phyloP scores from a whole-genome alignment of 176 grass and related monocot genomes.

The sorghum (Sorghum bicolor) region Sorghum_bicolor_NCBIv3 NC_012872.2:65747001-65747500 shows the following conservation, averaged over 20 bases:
- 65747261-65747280: conserved; percentile 84
- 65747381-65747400: background rate
- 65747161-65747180: background rate
- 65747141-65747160: conserved; percentile 63
- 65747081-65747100: conserved; percentile 83
- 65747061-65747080: conserved; percentile 98
- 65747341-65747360: conserved; percentile 75
- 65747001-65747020: background rate
- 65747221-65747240: background rate
- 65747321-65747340: conserved; percentile 87
- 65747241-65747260: too few relatives aligned
- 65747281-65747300: conserved; percentile 67
- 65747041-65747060: conserved; percentile 31
- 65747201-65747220: background rate
- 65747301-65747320: conserved; percentile 90
- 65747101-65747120: conserved; percentile 87
- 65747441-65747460: conserved; percentile 2
- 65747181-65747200: background rate
- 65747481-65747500: background rate
- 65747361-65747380: conserved; percentile 21
- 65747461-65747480: background rate
- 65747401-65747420: background rate
- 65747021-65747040: conserved; percentile 16
- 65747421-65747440: background rate
- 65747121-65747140: conserved; percentile 97